Conservation (phyloP, 108 stramenopile species). For the Skeletonema menzelii region DNA sequence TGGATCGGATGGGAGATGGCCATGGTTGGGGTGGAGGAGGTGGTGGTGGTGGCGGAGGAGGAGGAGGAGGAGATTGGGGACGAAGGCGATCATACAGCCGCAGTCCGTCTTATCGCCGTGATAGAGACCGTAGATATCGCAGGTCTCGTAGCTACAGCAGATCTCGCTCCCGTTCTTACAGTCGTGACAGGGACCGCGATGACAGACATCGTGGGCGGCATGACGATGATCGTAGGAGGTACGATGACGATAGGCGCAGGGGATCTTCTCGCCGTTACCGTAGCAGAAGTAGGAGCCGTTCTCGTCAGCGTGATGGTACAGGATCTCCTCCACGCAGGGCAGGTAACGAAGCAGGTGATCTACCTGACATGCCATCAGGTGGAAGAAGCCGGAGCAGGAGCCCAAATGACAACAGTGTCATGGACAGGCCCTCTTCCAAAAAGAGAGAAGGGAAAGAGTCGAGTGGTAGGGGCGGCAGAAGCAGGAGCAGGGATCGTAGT, state of each 20-base stretch:
- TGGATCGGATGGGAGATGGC: conserved; percentile 40
- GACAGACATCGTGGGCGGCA: conserved; percentile 35
- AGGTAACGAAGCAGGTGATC: conserved; percentile 32
- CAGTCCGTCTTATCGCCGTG: conserved; percentile 58
- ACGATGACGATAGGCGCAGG: conserved; percentile 26
- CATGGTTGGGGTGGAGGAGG: conserved; percentile 45
- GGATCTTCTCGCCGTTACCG: conserved; percentile 36
- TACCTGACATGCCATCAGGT: conserved; percentile 23
- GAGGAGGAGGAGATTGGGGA: conserved; percentile 46
- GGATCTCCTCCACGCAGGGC: conserved; percentile 26
- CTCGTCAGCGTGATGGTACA: conserved; percentile 29
- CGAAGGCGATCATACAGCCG: conserved; percentile 61
- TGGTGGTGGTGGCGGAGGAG: conserved; percentile 32
- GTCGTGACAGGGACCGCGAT: conserved; percentile 35
- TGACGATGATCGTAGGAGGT: conserved; percentile 23
- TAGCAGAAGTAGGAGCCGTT: conserved; percentile 29
- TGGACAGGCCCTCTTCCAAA: conserved; percentile 42
- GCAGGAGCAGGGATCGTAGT: conserved; percentile 42
- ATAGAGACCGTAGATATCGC: conserved; percentile 48
- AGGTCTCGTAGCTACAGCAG: conserved; percentile 46
- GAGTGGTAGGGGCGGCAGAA: conserved; percentile 37
- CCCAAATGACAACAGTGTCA: conserved; percentile 25
- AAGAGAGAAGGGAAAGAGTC: conserved; percentile 51
- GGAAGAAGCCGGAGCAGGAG: conserved; percentile 40
- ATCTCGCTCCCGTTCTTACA: conserved; percentile 38